Percentiles rank a stretch among this genome's conserved stretches.
phyloP scores from a whole-genome alignment of 169 alveolate species.

The Nephromyces sp. region DNA sequence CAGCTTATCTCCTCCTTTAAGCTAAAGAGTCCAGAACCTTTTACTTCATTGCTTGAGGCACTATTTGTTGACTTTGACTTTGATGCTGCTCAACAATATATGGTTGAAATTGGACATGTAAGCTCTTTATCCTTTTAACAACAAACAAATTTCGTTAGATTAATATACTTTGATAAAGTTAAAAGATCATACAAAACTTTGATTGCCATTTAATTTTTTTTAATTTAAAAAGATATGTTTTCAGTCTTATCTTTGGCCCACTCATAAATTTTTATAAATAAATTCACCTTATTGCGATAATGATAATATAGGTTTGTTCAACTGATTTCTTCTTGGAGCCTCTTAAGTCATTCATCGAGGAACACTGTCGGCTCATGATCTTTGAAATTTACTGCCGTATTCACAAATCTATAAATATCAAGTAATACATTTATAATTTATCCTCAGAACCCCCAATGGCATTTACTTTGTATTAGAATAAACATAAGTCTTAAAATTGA shows the following conservation, averaged over 20 bases:
- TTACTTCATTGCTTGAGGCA: constrained; percentile 71
- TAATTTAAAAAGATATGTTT: too few relatives aligned
- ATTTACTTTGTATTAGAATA: neutral
- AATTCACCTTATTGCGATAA: too few relatives aligned
- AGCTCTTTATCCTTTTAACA: neutral
- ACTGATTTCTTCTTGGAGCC: constrained; percentile 66
- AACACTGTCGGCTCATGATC: constrained; percentile 66
- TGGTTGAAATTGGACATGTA: constrained; percentile 49
- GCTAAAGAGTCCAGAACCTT: constrained; percentile 66
- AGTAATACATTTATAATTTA: constrained; percentile 18
- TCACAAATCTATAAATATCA: constrained; percentile 75
- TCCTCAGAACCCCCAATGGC: neutral
- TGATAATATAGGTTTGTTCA: constrained; percentile 47
- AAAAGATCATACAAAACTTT: too few relatives aligned
- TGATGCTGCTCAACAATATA: constrained; percentile 72
- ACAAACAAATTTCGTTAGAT: too few relatives aligned
- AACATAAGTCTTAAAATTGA: neutral
- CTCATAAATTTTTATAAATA: too few relatives aligned
- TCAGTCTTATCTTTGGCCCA: too few relatives aligned
- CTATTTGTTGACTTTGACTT: constrained; percentile 71
- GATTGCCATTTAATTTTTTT: too few relatives aligned
- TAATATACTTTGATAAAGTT: too few relatives aligned
- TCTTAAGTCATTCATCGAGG: constrained; percentile 70
- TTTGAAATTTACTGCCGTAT: constrained; percentile 82
- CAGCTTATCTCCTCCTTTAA: constrained; percentile 48